Base-by-base conservation (phyloP, 257 asterid genomes). In the Nicotiana obtusifolia region DNA sequence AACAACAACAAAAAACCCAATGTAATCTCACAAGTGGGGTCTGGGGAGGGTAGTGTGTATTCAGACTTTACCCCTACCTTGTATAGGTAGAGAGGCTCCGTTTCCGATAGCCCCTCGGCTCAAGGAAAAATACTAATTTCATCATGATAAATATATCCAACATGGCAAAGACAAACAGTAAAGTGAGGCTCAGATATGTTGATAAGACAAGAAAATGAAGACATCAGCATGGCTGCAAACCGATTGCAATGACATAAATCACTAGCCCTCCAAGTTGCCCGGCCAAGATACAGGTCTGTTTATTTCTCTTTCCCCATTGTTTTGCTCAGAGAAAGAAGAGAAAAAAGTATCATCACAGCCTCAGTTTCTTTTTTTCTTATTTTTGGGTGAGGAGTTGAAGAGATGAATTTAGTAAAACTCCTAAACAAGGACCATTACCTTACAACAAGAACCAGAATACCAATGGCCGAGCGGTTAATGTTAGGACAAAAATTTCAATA, bases 141-240 rank as follows among this genome's bases (percentile, higher is more conserved):
- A 30, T 30, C 33, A 30, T 30, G 33, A 30, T 30, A 30, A 30
- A 30, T 30, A 30, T 30, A 30, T 30, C 33, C 33, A 30, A 3
- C 5, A 30, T 3, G 33, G 33, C 33, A 30, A 30, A 30, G 33
- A 30, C 33, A 30, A 30, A 30, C 33, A 30, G 33, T 30, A 7
- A 65, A 24, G 59, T 24, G 56, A 19, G 77, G 80, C 80, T 67
- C 83, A 78, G 78, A 66, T 67, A 80, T 41, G 73, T 57, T 35
- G 5, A 14, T n/a, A 22, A 60, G 57, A 79, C 49, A 26, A 65
- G 78, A 65, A 76, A 37, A 71, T 59, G 16, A 20, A 56, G 57
- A 33, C 71, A 78, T 19, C 6, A 17, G n/a, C 82, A 61, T 79
- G 30, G 76, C 82, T 41, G 76, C 82, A 61, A 62, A 30, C 68